Evolutionary conservation across 148 eudicot species (phyloP).

Genomic region (Chenopodium album): DNA sequence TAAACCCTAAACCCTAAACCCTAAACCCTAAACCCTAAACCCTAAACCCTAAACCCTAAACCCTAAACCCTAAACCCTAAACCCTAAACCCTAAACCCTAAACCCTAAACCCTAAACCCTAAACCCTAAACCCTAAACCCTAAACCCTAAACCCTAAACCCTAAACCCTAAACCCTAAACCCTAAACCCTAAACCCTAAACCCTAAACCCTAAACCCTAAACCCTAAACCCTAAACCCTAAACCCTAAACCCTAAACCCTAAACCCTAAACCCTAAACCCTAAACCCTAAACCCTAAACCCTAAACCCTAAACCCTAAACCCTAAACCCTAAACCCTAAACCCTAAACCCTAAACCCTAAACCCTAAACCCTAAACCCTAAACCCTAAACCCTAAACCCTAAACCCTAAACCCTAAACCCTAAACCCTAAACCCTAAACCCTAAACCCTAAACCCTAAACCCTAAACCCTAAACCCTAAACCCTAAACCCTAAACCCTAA

Average conservation of each 20-base stretch:
- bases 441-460: constrained; percentile 21
- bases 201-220: neutral
- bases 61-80: neutral
- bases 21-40: neutral
- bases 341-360: constrained; percentile 27
- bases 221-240: neutral
- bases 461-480: constrained; percentile 25
- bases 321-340: constrained; percentile 27
- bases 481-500: constrained; percentile 32
- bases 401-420: constrained; percentile 21
- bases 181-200: neutral
- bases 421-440: constrained; percentile 26
- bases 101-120: neutral
- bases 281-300: neutral
- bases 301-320: neutral
- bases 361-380: constrained; percentile 10
- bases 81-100: neutral
- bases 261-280: neutral
- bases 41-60: neutral
- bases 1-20: neutral
- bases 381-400: constrained; percentile 24
- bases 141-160: neutral
- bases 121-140: neutral
- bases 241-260: neutral
- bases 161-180: neutral